A percentile compares a stretch with the other conserved stretches of the same genome.
Evolutionary conservation across 1,139 yeast species (phyloP).

Genomic region (Casaregolazyma lundiana): DNA sequence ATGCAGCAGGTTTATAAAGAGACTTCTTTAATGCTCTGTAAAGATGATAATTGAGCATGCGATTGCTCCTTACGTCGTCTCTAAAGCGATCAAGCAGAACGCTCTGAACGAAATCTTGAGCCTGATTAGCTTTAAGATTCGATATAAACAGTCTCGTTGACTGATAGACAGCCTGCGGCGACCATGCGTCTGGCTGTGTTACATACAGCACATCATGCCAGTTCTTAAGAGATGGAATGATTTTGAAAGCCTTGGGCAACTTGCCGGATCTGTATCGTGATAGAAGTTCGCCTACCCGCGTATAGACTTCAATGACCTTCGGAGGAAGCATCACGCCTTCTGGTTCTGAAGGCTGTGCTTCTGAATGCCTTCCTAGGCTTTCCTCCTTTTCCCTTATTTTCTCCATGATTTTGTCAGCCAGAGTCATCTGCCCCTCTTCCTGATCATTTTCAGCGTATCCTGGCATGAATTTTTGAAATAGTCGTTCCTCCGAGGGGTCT

Average conservation of each 20-base stretch:
- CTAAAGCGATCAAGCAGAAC: conserved; percentile 84
- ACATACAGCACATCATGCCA: conserved; percentile 96
- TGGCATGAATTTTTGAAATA: conserved; percentile 35
- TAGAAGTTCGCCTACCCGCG: conserved; percentile 82
- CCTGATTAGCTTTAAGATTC: conserved; percentile 78
- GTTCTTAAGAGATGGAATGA: conserved; percentile 82
- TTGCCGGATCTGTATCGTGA: conserved; percentile 95
- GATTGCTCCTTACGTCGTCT: conserved; percentile 69
- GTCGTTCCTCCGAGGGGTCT: conserved; percentile 39
- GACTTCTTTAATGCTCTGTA: conserved; percentile 90
- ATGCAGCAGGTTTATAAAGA: conserved; percentile 94
- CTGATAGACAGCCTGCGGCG: conserved; percentile 93
- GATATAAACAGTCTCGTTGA: conserved; percentile 94
- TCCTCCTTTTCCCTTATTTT: conserved; percentile 72
- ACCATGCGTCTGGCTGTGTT: conserved; percentile 89
- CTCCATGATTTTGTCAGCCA: conserved; percentile 91
- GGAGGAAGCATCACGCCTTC: conserved; percentile 78
- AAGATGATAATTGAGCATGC: conserved; percentile 71
- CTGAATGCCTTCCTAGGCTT: conserved; percentile 22
- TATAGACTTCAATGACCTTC: conserved; percentile 90
- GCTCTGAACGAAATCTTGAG: conserved; percentile 73
- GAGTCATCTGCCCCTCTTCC: conserved; percentile 51
- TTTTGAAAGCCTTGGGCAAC: conserved; percentile 90
- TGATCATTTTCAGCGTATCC: conserved; percentile 60
- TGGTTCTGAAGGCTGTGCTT: conserved; percentile 21